These are phyloP conservation scores for Kodamaea derodonti DNA, from an alignment of 1,139 yeast species.

Conservation along the genomic window DNA sequence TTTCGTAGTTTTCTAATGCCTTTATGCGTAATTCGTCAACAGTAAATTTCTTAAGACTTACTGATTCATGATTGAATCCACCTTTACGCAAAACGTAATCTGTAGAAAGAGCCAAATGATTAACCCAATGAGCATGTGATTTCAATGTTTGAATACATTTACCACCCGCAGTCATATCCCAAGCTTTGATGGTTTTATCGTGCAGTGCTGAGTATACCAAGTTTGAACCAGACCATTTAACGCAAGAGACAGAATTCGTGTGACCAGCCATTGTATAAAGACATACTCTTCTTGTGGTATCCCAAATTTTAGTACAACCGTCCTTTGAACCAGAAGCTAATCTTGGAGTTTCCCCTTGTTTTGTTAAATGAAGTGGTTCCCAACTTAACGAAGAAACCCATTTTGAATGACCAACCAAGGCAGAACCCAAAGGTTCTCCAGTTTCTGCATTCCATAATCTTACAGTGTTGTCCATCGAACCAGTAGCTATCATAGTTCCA, in stretches of 20 bases:
- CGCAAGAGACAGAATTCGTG: slow-evolving; percentile 84
- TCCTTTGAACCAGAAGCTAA: slow-evolving; percentile 90
- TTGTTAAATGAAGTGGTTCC: slow-evolving; percentile 89
- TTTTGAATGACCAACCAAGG: slow-evolving; percentile 77
- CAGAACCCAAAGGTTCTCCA: slow-evolving; percentile 72
- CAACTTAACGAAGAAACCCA: slow-evolving; percentile 89
- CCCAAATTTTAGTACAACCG: slow-evolving; percentile 89
- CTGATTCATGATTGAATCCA: slow-evolving; percentile 55
- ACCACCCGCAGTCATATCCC: slow-evolving; percentile 80
- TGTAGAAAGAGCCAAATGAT: slow-evolving; percentile 86
- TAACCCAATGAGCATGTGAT: slow-evolving; percentile 97
- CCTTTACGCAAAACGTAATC: slow-evolving; percentile 87
- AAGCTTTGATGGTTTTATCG: slow-evolving; percentile 87
- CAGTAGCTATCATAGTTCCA: slow-evolving; percentile 89
- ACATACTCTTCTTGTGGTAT: slow-evolving; percentile 68
- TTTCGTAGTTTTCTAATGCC: slow-evolving; percentile 59
- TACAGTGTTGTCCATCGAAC: slow-evolving; percentile 89
- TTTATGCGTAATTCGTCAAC: slow-evolving; percentile 31
- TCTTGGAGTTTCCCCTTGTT: slow-evolving; percentile 62
- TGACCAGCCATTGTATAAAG: slow-evolving; percentile 81
- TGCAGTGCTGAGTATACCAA: slow-evolving; percentile 88
- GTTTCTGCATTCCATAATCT: slow-evolving; percentile 74
- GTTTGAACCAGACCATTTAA: slow-evolving; percentile 93
- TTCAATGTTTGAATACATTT: slow-evolving; percentile 74
- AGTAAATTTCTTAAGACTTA: slow-evolving; percentile 13